Evolutionary conservation across 1,139 yeast species (phyloP), one percentile per base, ranked within the genome.

Genomic region (Hansenula lynferdii): DNA sequence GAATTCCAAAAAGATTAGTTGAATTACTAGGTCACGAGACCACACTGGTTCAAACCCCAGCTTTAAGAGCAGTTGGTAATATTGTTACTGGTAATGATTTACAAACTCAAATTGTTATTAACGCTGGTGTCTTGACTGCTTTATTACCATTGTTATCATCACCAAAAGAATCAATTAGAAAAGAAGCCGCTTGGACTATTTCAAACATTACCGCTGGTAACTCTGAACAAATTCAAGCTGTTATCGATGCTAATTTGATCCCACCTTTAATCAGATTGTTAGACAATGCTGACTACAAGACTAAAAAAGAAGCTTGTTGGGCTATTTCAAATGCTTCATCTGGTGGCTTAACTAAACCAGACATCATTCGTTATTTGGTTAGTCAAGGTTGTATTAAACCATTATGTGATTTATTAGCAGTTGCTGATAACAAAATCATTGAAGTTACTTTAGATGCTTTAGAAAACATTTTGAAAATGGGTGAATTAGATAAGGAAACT

Each of bases 251-350:
- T 47, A 92, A 92, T 68, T 74, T 92, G 61, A 81, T 92, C 50
- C 98, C 98, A 33, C 96, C 92, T 47, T 79, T 94, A 49, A 82
- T 92, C 56, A 81, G 89, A 61, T 71, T 92, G 54, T 73, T 92
- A 58, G 65, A 57, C 39, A 73, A 77, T 42, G 97, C 95, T 46
- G 98, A 92, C 58, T 90, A 87, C 70, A 89, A 87, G 69, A 92
- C 97, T 31, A 85, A 87, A 63, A 92, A 92, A 66, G 98, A 92
- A 69, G 98, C 98, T 10, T 90, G 98, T 71, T 92, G 98, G 98
- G 98, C 97, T 27, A 85, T 92, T 53, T 89, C 97, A 26, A 92
- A 92, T 61, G 98, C 98, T 32, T 85, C 96, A 16, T 85, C 96
- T 16, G 97, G 98, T 54, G 97, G 97, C 26, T 72, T 89, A 52